These are phyloP conservation scores for Warburgia ugandensis DNA, from an alignment of 164 flowering plant genomes.

Conservation along the genomic window DNA sequence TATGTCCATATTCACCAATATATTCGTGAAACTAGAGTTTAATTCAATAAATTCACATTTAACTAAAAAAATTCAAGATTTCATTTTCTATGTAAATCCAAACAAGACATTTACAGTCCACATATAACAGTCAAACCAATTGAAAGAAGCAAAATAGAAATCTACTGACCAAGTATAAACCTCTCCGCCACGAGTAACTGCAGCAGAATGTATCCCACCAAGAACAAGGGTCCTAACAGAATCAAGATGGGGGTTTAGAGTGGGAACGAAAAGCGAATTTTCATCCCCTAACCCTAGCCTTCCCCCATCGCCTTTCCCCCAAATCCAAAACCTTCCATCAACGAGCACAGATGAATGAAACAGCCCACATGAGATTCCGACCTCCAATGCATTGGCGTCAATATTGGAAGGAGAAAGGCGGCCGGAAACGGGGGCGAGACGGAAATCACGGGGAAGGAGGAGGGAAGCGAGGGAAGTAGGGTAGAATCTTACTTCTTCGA, in stretches of 20 bases:
- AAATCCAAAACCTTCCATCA: constrained; percentile 71
- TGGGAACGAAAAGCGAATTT: constrained; percentile 51
- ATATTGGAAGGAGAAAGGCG: constrained; percentile 13
- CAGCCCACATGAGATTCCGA: constrained; percentile 76
- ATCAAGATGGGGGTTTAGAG: constrained; percentile 50
- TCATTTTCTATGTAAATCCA: neutral
- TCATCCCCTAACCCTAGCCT: constrained; percentile 85
- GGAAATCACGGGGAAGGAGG: constrained; percentile 39
- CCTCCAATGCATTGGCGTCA: constrained; percentile 16
- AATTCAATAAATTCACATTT: too few relatives aligned
- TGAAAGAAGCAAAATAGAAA: neutral
- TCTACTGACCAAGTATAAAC: constrained; percentile 81
- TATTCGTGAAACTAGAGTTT: too few relatives aligned
- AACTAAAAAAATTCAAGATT: too few relatives aligned
- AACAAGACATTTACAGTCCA: neutral
- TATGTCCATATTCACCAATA: too few relatives aligned
- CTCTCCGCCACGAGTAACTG: constrained; percentile 49
- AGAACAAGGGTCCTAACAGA: constrained; percentile 46
- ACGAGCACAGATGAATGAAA: constrained; percentile 70
- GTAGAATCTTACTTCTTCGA: constrained; percentile 58
- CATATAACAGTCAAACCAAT: neutral
- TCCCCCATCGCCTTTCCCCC: constrained; percentile 98
- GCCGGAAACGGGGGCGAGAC: constrained; percentile 47
- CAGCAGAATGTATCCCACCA: constrained; percentile 81
- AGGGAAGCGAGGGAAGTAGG: constrained; percentile 61